A percentile compares a stretch with the other conserved stretches of the same genome.
Conservation (phyloP, 176 grass and related monocot species). For the Cenchrus fungigraminus region DNA sequence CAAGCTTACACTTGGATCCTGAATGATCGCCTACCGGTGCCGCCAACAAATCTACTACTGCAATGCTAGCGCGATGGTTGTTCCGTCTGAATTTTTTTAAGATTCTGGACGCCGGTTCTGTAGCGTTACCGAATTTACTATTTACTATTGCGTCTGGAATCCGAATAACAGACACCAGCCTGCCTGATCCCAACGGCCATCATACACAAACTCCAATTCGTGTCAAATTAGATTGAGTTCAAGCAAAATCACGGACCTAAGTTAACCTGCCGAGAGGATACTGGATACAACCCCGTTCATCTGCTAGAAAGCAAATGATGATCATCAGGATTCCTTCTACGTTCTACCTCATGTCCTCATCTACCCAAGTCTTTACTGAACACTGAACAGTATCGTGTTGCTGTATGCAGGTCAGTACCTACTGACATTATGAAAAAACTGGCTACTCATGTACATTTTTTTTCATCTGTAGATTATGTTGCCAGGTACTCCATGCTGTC, state of each 20-base stretch:
- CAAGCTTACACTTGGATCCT: neutral
- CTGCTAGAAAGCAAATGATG: neutral
- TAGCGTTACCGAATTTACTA: neutral
- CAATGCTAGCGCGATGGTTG: too few species aligned
- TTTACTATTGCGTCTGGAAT: neutral
- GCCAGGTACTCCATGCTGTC: conserved; percentile 43
- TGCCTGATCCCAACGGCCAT: neutral
- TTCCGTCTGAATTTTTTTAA: too few species aligned
- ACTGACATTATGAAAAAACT: conserved; percentile 2
- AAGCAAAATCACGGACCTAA: neutral
- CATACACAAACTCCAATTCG: neutral
- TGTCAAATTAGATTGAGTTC: neutral
- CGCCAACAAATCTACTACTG: neutral
- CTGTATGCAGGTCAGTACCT: neutral
- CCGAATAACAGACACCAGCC: neutral
- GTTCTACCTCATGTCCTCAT: neutral
- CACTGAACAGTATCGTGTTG: neutral
- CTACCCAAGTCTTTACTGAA: neutral
- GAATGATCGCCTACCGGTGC: neutral
- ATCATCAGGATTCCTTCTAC: neutral
- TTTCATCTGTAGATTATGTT: neutral
- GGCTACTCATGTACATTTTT: neutral
- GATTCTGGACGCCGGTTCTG: too few species aligned
- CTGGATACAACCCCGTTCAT: neutral
- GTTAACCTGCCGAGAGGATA: neutral